A percentile compares a stretch with the other conserved stretches of the same genome.
Evolutionary conservation across 306 rosid genomes (phyloP).

Genomic region (Gastrolobium villosum): DNA sequence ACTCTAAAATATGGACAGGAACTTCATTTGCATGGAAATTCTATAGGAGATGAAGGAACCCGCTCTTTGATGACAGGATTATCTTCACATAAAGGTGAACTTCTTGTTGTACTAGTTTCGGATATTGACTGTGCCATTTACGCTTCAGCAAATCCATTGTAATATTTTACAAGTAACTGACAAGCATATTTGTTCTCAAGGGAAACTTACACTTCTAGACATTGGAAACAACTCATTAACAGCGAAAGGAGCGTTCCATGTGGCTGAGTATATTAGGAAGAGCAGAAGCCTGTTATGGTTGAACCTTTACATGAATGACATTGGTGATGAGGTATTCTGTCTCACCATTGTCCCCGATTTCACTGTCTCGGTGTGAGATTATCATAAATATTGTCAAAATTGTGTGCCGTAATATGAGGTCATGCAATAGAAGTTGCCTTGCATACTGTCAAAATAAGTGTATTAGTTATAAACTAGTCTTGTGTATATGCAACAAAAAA

Average conservation of each 20-base stretch:
- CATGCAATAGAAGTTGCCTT: constrained; percentile 34
- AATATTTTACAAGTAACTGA: constrained; percentile 47
- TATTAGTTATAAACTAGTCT: constrained; percentile 15
- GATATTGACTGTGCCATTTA: constrained; percentile 31
- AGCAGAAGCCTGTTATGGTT: constrained; percentile 77
- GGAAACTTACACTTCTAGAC: constrained; percentile 84
- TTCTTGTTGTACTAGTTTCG: constrained; percentile 37
- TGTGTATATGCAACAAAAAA: constrained; percentile 34
- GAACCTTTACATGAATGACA: constrained; percentile 96
- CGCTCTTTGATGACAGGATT: constrained; percentile 83
- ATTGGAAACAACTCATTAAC: constrained; percentile 89
- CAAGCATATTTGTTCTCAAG: constrained; percentile 59
- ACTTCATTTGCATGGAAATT: constrained; percentile 95
- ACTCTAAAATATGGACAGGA: constrained; percentile 64
- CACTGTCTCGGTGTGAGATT: constrained; percentile 2
- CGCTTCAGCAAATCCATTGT: constrained; percentile 15
- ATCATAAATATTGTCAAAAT: constrained; percentile 37
- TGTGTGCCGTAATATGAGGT: constrained; percentile 14
- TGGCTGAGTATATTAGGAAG: constrained; percentile 82
- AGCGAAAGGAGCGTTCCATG: constrained; percentile 84
- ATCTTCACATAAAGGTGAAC: constrained; percentile 77
- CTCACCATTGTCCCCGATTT: constrained; percentile 37
- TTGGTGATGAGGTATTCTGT: constrained; percentile 88
- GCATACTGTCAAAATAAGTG: constrained; percentile 23
- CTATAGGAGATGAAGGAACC: constrained; percentile 95